Evolutionary conservation across 441 rosid genomes (phyloP), one percentile per base, ranked within the genome.

Genomic region (Jatropha multifida): DNA sequence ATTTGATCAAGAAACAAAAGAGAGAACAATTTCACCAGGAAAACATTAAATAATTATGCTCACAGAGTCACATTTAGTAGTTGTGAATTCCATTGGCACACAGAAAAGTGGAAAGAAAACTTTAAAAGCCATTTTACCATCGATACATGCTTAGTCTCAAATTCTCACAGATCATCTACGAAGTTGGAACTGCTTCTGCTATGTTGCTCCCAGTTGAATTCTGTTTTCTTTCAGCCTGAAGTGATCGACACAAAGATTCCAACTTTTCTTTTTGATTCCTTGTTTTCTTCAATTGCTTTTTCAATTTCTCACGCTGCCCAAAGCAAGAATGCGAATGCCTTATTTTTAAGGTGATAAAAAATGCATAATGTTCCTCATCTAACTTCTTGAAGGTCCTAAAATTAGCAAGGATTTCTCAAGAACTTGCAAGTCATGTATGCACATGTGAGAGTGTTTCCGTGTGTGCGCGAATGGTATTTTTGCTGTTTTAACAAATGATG

Each of bases 221-320:
- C 76, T 85, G 96, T 78, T 89, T 94, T 86, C 98, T 87, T 82
- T 94, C 94, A 4, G 96, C 94, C 80, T 91, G 99, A 77, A 94
- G 97, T 15, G 97, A 89, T 72, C 99, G 86, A 83, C 98, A 94
- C 71, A 94, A 83, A 2, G 94, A 91, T 83, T 94, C 99, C 58
- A 93, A 91, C 84, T 89, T 91, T 51, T 91, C 96, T 82, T 94
- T 94, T 84, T 94, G 99, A 64, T 94, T 94, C 90, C 87, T 94
- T 40, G 89, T 86, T 85, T 90, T 94, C 90, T 91, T 92, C 81
- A 93, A 81, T 75, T 82, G 92, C 80, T 89, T 90, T 90, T 91
- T 94, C 85, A 85, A 17, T 69, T 82, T 82, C 74, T 94, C 98
- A 10, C 94, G 94, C 98, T 94, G 85, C 65, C 64, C 76, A 81